Conservation (phyloP, 23 red algal genomes). For the Gracilaria domingensis region DNA sequence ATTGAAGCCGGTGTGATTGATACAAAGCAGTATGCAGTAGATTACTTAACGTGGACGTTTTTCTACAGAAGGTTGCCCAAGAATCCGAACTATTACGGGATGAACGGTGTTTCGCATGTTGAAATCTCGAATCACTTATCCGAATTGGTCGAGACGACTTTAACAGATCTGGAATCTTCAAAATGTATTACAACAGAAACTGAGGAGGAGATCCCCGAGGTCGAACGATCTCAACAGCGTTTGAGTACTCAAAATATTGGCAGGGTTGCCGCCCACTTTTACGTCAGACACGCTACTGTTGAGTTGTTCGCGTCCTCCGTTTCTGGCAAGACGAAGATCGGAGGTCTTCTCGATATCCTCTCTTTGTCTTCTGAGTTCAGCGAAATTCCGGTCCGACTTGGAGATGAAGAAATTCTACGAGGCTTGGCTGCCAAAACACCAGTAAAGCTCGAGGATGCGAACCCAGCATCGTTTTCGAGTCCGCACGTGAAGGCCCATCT, state of each 20-base stretch:
- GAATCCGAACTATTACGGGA: slow-evolving; percentile 89
- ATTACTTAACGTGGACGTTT: slow-evolving; percentile 96
- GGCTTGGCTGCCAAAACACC: slow-evolving; percentile 41
- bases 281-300: slow-evolving; percentile 79
- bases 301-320: slow-evolving; percentile 83
- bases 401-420: slow-evolving; percentile 74
- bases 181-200: slow-evolving; percentile 81
- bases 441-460: slow-evolving; percentile 50
- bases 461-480: slow-evolving; percentile 54
- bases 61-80: slow-evolving; percentile 87
- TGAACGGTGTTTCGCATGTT: slow-evolving; percentile 50
- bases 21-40: slow-evolving; percentile 87
- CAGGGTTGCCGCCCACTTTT: slow-evolving; percentile 88
- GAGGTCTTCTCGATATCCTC: slow-evolving; percentile 84
- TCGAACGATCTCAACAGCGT: neutral
- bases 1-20: slow-evolving; percentile 82
- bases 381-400: slow-evolving; percentile 64
- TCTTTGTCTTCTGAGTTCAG: slow-evolving; percentile 79
- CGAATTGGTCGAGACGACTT: slow-evolving; percentile 68
- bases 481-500: slow-evolving; percentile 92
- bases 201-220: slow-evolving; percentile 43
- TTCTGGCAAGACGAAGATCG: slow-evolving; percentile 61
- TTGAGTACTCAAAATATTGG: slow-evolving; percentile 82
- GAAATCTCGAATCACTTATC: slow-evolving; percentile 85
- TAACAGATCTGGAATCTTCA: slow-evolving; percentile 78